These are phyloP conservation scores for Neopestalotiopsis sp. DNA, from an alignment of 2,329 filamentous ascomycete species.

Conservation along the genomic window DNA sequence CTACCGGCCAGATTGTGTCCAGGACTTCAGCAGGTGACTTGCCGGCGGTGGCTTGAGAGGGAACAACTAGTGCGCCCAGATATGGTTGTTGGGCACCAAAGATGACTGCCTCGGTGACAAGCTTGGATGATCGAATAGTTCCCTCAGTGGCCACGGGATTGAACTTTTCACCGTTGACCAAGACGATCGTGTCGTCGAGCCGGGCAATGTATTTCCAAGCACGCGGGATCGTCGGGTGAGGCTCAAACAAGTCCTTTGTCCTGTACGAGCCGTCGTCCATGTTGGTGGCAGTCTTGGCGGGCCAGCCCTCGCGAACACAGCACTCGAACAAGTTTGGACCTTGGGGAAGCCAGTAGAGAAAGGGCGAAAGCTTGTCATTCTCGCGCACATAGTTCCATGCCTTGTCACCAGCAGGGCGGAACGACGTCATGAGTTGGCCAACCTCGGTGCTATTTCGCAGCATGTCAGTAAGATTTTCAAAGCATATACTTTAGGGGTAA, in stretches of 20 bases:
- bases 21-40: slow-evolving; percentile 33
- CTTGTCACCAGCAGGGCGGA: slow-evolving; percentile 56
- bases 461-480: background rate
- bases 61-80: slow-evolving; percentile 48
- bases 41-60: slow-evolving; percentile 26
- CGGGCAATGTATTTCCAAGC: slow-evolving; percentile 44
- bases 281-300: slow-evolving; percentile 41
- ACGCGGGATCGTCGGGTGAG: slow-evolving; percentile 39
- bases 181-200: slow-evolving; percentile 41
- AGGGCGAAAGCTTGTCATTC: slow-evolving; percentile 45
- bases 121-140: slow-evolving; percentile 48
- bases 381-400: slow-evolving; percentile 67
- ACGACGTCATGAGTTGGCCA: slow-evolving; percentile 66
- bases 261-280: slow-evolving; percentile 40
- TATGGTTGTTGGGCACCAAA: slow-evolving; percentile 55
- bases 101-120: slow-evolving; percentile 57
- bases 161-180: slow-evolving; percentile 43
- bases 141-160: slow-evolving; percentile 46
- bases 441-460: slow-evolving; percentile 54
- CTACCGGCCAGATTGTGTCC: slow-evolving; percentile 38
- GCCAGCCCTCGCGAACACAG: slow-evolving; percentile 42
- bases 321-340: slow-evolving; percentile 44
- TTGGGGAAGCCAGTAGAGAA: slow-evolving; percentile 37
- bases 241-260: slow-evolving; percentile 43
- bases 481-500: slow-evolving; percentile 22